Percentiles rank a stretch among this genome's conserved stretches.
phyloP scores from a whole-genome alignment of 306 rosid species.

The Cyclanthera cordifolia region DNA sequence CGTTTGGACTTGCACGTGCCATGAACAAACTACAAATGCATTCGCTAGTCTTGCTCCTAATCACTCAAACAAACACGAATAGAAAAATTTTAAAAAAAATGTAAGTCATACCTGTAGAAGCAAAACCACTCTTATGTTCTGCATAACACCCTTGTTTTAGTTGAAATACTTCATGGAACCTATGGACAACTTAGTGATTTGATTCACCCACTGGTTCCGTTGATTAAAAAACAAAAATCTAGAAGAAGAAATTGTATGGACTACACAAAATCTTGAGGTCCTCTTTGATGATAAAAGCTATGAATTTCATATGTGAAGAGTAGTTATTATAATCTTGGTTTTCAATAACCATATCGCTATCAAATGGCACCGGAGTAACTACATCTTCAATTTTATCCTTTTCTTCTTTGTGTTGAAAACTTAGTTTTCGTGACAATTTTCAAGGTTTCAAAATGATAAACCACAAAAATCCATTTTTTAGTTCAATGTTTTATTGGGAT shows the following conservation, averaged over 20 bases:
- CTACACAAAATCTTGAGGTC: not conserved
- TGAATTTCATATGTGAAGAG: too few species aligned
- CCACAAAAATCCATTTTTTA: not conserved
- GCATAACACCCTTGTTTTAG: constrained; percentile 50
- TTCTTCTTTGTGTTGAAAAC: not conserved
- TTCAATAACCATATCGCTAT: too few species aligned
- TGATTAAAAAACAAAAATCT: not conserved
- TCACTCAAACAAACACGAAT: too few species aligned
- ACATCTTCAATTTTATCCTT: not conserved
- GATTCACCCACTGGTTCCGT: constrained; percentile 29
- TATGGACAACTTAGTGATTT: constrained; percentile 32
- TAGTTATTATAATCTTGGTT: too few species aligned
- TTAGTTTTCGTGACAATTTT: not conserved
- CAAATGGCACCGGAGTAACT: not conserved
- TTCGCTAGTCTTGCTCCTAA: too few species aligned
- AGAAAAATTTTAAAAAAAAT: too few species aligned
- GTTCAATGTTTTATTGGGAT: not conserved
- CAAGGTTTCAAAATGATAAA: too few species aligned
- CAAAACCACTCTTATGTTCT: too few species aligned
- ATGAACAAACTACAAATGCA: too few species aligned
- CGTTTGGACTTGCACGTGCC: too few species aligned
- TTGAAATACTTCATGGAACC: constrained; percentile 65
- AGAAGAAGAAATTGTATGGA: not conserved
- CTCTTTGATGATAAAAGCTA: too few species aligned
- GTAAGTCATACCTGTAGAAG: too few species aligned